phyloP scores from a whole-genome alignment of 495 filamentous ascomycete species.

The Lophium mytilinum region DNA sequence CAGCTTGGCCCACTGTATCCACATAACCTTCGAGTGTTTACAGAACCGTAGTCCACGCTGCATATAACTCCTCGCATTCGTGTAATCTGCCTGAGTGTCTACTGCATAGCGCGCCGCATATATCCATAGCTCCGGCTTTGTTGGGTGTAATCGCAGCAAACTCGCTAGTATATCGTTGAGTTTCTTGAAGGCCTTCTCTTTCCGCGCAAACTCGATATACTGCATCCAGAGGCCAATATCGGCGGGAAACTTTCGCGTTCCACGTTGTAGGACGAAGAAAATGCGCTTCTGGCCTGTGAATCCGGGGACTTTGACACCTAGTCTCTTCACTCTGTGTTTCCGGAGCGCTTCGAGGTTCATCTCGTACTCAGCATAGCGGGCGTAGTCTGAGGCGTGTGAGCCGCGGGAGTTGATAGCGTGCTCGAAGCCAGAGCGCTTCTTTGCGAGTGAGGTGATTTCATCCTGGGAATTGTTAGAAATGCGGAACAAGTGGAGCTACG shows the following conservation, averaged over 20 bases:
- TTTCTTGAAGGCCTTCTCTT: conserved; percentile 71
- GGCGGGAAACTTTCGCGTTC: conserved; percentile 76
- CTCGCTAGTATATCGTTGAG: conserved; percentile 67
- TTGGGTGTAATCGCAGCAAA: conserved; percentile 75
- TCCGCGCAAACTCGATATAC: conserved; percentile 73
- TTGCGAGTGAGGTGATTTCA: conserved; percentile 78
- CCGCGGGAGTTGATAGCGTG: conserved; percentile 79
- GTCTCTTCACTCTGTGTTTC: conserved; percentile 68
- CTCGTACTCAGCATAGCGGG: conserved; percentile 83
- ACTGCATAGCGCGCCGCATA: conserved; percentile 70
- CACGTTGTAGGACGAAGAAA: conserved; percentile 82
- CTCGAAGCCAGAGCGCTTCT: conserved; percentile 87
- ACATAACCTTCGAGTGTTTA: conserved; percentile 58
- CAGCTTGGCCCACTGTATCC: conserved; percentile 84
- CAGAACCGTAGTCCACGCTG: conserved; percentile 84
- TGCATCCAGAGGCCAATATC: conserved; percentile 82
- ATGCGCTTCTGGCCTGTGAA: conserved; percentile 71
- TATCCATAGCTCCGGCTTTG: conserved; percentile 78
- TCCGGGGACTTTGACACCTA: conserved; percentile 57
- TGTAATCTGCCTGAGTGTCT: conserved; percentile 76
- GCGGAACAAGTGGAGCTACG: neutral
- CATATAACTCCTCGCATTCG: conserved; percentile 76
- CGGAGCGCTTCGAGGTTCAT: conserved; percentile 79
- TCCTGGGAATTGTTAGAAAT: conserved; percentile 42
- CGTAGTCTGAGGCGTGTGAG: conserved; percentile 65